Conservation (phyloP, 2,329 filamentous ascomycete genomes). For the Aspergillus vadensis region DNA sequence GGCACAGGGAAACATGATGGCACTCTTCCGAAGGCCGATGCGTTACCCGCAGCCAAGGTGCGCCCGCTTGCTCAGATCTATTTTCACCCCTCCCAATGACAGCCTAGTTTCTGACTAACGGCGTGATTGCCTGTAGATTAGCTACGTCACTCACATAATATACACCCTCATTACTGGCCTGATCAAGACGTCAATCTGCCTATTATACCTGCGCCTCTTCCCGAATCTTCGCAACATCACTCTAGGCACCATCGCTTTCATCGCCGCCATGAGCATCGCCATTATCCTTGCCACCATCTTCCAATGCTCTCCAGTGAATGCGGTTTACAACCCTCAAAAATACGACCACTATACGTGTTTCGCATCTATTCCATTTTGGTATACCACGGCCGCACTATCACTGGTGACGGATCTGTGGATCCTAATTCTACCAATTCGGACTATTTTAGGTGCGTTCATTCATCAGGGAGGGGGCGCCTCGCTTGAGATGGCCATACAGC, state of each 20-base stretch:
- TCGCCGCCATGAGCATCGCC: conserved; percentile 16
- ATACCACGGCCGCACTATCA: conserved; percentile 4
- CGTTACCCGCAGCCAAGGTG: background rate
- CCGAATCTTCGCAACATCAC: conserved; percentile 6
- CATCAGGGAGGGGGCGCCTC: too few species aligned
- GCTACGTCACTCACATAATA: conserved; percentile 5
- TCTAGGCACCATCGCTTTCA: conserved; percentile 11
- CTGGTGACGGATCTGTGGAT: conserved; percentile 18
- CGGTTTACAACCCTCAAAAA: background rate
- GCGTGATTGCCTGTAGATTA: background rate
- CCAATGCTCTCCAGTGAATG: conserved; percentile 9
- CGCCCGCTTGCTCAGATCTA: background rate
- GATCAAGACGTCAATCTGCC: conserved; percentile 14
- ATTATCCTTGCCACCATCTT: conserved; percentile 15
- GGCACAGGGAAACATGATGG: background rate
- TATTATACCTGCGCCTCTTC: conserved; percentile 11
- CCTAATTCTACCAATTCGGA: conserved; percentile 10
- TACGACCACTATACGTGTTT: conserved; percentile 1
- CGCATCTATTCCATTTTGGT: conserved; percentile 15
- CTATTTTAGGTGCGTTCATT: background rate
- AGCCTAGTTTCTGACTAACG: background rate
- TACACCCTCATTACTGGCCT: conserved; percentile 5
- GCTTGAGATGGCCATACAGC: background rate
- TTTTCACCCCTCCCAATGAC: too few species aligned
- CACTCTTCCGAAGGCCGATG: background rate